Evolutionary conservation across 129 eudicot genomes (phyloP), one percentile per base, ranked within the genome.

Genomic region (Centrapalus pauciflorus): DNA sequence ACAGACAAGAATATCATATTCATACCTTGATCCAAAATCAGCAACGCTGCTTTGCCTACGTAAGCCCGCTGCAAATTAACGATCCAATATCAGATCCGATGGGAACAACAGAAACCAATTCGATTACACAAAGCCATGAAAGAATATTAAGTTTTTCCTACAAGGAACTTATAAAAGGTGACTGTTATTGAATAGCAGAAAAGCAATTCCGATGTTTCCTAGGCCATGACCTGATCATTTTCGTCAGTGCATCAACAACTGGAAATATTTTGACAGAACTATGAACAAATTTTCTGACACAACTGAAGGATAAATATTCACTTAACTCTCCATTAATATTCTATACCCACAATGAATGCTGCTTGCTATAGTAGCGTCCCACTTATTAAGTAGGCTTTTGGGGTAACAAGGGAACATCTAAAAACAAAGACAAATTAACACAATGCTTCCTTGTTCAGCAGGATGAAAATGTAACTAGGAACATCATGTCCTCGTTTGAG

Each of bases 1-100:
- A 16, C 5, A 7, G 9, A n/a, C 23, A 49, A 11, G 11, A 55
- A 20, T 29, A 61, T 64, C 49, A 46, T 41, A 33, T 12, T 43
- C 50, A 40, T 57, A 74, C 97, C 78, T 92, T 79, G 94, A 83
- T 70, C 75, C 80, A 52, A 87, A 73, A 67, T 88, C 90, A 4
- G 85, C 76, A 34, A 83, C 89, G 61, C 96, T 92, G 82, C 96
- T 82, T 62, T 88, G 96, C 71, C 98, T 84, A 24, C 95, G 89
- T 46, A 92, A 64, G 21, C 85, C 46, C 61, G 85, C 98, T 92
- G 79, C 75, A 80, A 25, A 74, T 62, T 46, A 61, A 13, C 17
- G 38, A 24, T 34, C 46, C 56, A 52, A 68, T 38, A 32, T 69
- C 38, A 69, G 64, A 52, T n/a, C 50, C 17, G 19, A 28, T 20